These are phyloP conservation scores for Arabidopsis suecica DNA, from an alignment of 345 rosid species.

Conservation along the genomic window DNA sequence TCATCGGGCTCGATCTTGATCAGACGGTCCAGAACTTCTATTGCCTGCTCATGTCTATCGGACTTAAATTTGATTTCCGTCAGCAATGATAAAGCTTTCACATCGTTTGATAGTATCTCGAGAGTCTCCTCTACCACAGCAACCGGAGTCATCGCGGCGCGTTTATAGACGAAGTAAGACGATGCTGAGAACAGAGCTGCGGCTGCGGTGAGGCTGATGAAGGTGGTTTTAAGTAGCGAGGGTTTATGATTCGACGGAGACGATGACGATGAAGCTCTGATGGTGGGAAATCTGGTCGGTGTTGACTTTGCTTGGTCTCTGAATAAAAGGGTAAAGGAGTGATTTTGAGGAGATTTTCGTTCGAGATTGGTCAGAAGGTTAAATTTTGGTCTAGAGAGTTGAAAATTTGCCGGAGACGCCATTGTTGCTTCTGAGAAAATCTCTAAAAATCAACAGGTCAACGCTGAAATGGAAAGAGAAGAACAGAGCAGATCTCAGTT, in stretches of 20 bases:
- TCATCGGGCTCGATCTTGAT: slow-evolving; percentile 72
- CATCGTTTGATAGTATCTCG: slow-evolving; percentile 47
- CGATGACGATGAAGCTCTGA: slow-evolving; percentile 54
- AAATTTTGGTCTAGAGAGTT: slow-evolving; percentile 44
- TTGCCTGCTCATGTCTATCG: slow-evolving; percentile 55
- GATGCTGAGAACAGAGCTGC: slow-evolving; percentile 51
- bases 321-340: slow-evolving; percentile 21
- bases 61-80: slow-evolving; percentile 64
- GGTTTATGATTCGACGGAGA: slow-evolving; percentile 34
- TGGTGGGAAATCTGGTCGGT: slow-evolving; percentile 36
- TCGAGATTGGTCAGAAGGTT: slow-evolving; percentile 48
- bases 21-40: slow-evolving; percentile 58
- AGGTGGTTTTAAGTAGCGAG: slow-evolving; percentile 52
- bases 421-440: slow-evolving; percentile 35
- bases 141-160: slow-evolving; percentile 47
- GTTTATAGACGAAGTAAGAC: slow-evolving; percentile 45
- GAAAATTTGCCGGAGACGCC: slow-evolving; percentile 56
- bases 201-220: slow-evolving; percentile 60
- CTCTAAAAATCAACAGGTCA: background rate
- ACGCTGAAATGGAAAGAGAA: background rate
- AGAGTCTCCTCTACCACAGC: slow-evolving; percentile 46
- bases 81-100: slow-evolving; percentile 55
- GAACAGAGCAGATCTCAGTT: background rate
- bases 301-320: slow-evolving; percentile 30
- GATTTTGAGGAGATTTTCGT: slow-evolving; percentile 44